Evolutionary conservation across 73 alveolate genomes (phyloP), one percentile per base, ranked within the genome.

Genomic region (Urostyla sp.): DNA sequence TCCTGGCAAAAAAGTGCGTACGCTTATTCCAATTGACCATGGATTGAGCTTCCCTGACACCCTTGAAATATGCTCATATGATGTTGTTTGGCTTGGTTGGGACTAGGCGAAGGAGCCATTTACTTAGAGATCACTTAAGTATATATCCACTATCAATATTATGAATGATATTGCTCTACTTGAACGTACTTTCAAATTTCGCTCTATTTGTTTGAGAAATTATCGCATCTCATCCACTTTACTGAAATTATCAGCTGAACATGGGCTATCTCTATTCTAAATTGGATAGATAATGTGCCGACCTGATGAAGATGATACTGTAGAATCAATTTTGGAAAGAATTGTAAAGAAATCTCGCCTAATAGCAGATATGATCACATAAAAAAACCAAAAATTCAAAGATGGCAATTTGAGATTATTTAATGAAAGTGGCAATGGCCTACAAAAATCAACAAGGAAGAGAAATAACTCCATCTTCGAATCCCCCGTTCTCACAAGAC

Each of bases 81-180:
- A 97, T 23, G 54, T 97, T 8, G 91, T 96, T 38, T 97, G 99
- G 99, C 87, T 91, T 86, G 94, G 94, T 24, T 97, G 99, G 99
- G 91, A 87, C 23, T 91, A 94, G 75, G 95, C 98, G 37, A 78
- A 88, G 36, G 53, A 74, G 31, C 93, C 97, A 45, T 94, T 97
- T 67, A 74, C 95, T 0, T 84, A 72, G 36, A 91, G 82, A 75
- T 86, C 92, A 51, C 72, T 86, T 67, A 58, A 88, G 21, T 97
- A 87, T 88, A 95, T 97, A 21, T 87, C 92, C 45, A 60, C 63
- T 3, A 78, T 97, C 0, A 90, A 97, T 84, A 92, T 95, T 0
- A 67, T 85, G 46, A 87, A 80, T 44, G 99, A 97, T 86, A 84
- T 95, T 72, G 67, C 88, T 61, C 84, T 85, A 27, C 87, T 97